phyloP scores from a whole-genome alignment of 2,329 filamentous ascomycete species.

The Didymella segeticola region DNA sequence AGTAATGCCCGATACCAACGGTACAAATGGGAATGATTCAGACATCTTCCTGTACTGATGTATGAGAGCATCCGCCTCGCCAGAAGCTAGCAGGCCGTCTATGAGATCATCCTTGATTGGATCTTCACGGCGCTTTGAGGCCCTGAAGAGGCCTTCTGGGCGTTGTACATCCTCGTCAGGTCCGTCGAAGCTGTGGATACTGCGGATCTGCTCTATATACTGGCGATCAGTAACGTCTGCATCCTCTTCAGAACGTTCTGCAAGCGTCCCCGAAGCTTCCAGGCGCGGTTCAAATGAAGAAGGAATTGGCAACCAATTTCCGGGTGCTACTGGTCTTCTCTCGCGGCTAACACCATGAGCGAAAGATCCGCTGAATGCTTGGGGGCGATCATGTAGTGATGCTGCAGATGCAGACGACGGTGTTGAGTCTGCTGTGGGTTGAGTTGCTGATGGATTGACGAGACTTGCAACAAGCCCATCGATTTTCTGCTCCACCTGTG shows the following conservation, averaged over 20 bases:
- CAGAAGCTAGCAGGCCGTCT: slow-evolving; percentile 25
- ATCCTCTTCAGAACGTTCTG: slow-evolving; percentile 8
- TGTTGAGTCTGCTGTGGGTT: not conserved
- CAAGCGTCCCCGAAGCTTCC: not conserved
- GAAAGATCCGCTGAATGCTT: not conserved
- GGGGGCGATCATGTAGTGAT: not conserved
- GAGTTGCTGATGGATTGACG: slow-evolving; percentile 19
- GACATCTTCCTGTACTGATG: slow-evolving; percentile 40
- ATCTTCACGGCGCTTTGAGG: slow-evolving; percentile 26
- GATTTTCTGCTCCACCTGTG: slow-evolving; percentile 46
- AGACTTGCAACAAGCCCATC: slow-evolving; percentile 45
- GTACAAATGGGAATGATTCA: slow-evolving; percentile 41
- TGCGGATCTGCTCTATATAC: slow-evolving; percentile 35
- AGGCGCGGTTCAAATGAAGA: slow-evolving; percentile 30
- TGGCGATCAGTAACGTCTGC: slow-evolving; percentile 29
- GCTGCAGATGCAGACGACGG: not conserved
- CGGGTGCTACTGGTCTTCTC: slow-evolving; percentile 22
- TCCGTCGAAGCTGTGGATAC: slow-evolving; percentile 35
- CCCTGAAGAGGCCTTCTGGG: slow-evolving; percentile 25
- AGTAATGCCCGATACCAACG: slow-evolving; percentile 23
- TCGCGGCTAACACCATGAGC: slow-evolving; percentile 1
- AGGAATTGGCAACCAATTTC: slow-evolving; percentile 38
- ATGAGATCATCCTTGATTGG: slow-evolving; percentile 32
- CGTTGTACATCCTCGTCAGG: slow-evolving; percentile 16
- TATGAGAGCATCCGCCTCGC: slow-evolving; percentile 37